Evolutionary conservation across 78 protist species (phyloP).

Genomic region (Polysphondylium violaceum): DNA sequence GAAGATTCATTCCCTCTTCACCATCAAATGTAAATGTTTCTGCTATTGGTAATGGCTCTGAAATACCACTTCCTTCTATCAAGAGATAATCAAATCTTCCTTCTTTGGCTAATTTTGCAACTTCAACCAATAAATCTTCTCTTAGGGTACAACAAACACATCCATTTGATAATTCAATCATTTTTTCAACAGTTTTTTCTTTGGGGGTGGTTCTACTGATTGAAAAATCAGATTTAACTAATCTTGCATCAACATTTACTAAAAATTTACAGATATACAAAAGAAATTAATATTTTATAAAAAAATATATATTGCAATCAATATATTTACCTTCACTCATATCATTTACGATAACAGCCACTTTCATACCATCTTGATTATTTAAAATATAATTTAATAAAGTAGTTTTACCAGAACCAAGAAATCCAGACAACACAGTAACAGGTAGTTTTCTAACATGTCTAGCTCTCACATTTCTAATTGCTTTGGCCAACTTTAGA

Average conservation of each 20-base stretch:
- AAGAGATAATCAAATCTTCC: slow-evolving; percentile 72
- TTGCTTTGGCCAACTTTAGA: too few relatives aligned
- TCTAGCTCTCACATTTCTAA: slow-evolving; percentile 6
- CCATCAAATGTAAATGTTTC: slow-evolving; percentile 89
- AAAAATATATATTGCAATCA: neutral
- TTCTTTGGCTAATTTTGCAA: slow-evolving; percentile 70
- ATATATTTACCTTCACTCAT: slow-evolving; percentile 70
- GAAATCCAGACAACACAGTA: slow-evolving; percentile 92
- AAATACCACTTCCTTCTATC: slow-evolving; percentile 80
- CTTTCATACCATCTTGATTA: slow-evolving; percentile 49
- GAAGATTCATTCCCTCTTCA: neutral
- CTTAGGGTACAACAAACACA: slow-evolving; percentile 97
- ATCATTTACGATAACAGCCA: slow-evolving; percentile 81
- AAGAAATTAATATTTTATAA: neutral
- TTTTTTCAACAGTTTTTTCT: slow-evolving; percentile 62
- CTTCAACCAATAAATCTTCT: slow-evolving; percentile 90
- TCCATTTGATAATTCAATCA: slow-evolving; percentile 94
- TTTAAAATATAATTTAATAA: slow-evolving; percentile 76
- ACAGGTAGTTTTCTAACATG: slow-evolving; percentile 84
- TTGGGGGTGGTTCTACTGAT: slow-evolving; percentile 22
- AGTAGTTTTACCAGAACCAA: slow-evolving; percentile 91
- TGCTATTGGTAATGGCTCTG: slow-evolving; percentile 95
- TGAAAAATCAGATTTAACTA: slow-evolving; percentile 50
- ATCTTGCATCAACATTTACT: slow-evolving; percentile 92
- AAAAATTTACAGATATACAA: neutral